Percentiles rank a stretch among this genome's conserved stretches.
Evolutionary conservation across 495 filamentous ascomycete species (phyloP).

Genomic region (Neurospora sp.): DNA sequence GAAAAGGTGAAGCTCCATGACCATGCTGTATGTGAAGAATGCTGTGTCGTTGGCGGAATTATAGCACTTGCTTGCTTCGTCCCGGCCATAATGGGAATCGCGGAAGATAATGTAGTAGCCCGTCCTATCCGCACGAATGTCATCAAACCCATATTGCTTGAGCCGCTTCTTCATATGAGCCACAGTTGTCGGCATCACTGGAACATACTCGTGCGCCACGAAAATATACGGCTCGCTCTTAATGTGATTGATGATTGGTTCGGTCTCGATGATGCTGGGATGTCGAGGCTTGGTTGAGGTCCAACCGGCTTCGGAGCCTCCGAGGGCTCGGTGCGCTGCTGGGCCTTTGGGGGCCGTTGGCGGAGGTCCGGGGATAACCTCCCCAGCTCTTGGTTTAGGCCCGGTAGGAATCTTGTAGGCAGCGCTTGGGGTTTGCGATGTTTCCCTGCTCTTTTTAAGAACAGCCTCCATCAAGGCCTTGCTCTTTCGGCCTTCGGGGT

Average conservation of each 20-base stretch:
- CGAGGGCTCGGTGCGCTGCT: conserved; percentile 46
- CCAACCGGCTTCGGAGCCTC: conserved; percentile 10
- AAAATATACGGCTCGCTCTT: conserved; percentile 87
- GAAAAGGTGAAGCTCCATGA: conserved; percentile 71
- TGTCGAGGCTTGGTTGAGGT: conserved; percentile 17
- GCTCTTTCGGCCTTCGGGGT: conserved; percentile 77
- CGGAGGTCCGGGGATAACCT: conserved; percentile 50
- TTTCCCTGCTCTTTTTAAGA: conserved; percentile 52
- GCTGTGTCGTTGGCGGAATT: conserved; percentile 58
- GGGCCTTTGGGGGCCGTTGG: conserved; percentile 81
- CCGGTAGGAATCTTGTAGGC: conserved; percentile 29
- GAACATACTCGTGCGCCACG: conserved; percentile 74
- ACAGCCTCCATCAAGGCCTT: conserved; percentile 59
- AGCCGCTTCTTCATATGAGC: conserved; percentile 79
- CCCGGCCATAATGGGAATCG: conserved; percentile 60
- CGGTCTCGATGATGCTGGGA: conserved; percentile 18
- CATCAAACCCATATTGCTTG: conserved; percentile 63
- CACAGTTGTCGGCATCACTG: conserved; percentile 73
- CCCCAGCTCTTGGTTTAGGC: conserved; percentile 20
- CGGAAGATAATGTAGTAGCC: conserved; percentile 91
- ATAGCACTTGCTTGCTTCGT: conserved; percentile 70
- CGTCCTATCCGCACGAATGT: conserved; percentile 68
- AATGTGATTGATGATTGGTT: conserved; percentile 53
- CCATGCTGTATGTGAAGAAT: conserved; percentile 88
- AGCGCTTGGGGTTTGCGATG: conserved; percentile 19